Evolutionary conservation across 2,329 filamentous ascomycete genomes (phyloP).

Genomic region (Dactylonectria macrodidyma): DNA sequence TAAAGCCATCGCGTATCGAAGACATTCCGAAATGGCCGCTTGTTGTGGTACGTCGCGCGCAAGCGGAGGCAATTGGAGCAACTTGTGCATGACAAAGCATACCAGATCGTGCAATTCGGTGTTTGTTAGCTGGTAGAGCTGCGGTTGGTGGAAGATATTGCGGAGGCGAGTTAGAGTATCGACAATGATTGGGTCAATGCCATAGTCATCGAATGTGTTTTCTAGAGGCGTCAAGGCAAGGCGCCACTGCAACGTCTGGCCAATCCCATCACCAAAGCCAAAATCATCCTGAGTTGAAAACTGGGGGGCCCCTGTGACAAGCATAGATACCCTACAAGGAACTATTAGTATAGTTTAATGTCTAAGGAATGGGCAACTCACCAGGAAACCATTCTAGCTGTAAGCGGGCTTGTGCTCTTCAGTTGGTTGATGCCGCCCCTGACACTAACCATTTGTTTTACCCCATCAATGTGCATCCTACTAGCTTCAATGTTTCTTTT

Average conservation of each 20-base stretch:
- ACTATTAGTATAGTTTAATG: neutral
- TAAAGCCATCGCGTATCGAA: constrained; percentile 63
- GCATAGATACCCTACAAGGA: constrained; percentile 67
- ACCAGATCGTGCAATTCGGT: constrained; percentile 69
- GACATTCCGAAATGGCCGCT: constrained; percentile 55
- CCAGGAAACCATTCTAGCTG: constrained; percentile 70
- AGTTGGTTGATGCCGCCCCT: constrained; percentile 66
- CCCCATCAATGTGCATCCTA: constrained; percentile 64
- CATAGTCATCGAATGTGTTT: constrained; percentile 36
- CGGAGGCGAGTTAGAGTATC: constrained; percentile 61
- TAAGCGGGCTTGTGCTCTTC: constrained; percentile 65
- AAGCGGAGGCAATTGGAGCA: constrained; percentile 52
- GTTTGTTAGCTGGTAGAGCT: constrained; percentile 48
- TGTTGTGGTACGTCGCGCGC: constrained; percentile 18
- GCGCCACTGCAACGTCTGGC: constrained; percentile 65
- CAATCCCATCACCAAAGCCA: constrained; percentile 64
- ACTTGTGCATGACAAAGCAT: constrained; percentile 67
- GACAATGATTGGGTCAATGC: constrained; percentile 53
- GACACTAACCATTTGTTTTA: constrained; percentile 63
- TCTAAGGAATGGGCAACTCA: constrained; percentile 47
- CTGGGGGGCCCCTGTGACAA: constrained; percentile 67
- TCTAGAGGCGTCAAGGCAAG: constrained; percentile 41
- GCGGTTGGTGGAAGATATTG: constrained; percentile 56
- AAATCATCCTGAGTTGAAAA: constrained; percentile 66
- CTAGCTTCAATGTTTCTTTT: constrained; percentile 64